Evolutionary conservation across 2,329 filamentous ascomycete genomes (phyloP), one percentile per base, ranked within the genome.

Genomic region (Fusarium sp.): DNA sequence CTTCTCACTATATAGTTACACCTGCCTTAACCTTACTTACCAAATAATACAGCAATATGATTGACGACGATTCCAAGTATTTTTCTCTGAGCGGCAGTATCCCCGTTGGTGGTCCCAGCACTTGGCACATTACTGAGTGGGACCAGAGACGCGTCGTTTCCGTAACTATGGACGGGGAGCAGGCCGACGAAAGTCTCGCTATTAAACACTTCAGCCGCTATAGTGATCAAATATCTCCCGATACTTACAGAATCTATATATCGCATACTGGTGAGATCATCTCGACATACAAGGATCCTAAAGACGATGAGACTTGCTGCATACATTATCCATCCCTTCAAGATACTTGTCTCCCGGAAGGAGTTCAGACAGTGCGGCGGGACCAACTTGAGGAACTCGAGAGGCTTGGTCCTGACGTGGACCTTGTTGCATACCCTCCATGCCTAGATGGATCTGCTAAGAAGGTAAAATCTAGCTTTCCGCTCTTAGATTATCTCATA

Each of bases 81-180:
- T 55, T 58, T 3, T 13, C 6, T 1, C 4, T 21, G 3, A 70
- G 53, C 11, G 57, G 58, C 13, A 53, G 47, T 14, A 49, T 62
- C 21, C 54, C 39, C 10, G 6, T 58, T 10, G 67, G 71, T 13
- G 73, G 74, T 5, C 73, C 72, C 58, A 76, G 67, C 39, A 74
- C 70, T 7, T 75, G 71, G 70, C 51, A 77, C 15, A 53, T 76
- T 9, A 41, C 39, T 11, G 69, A 76, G 36, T 77, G 68, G 72
- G 76, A 77, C 20, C 71, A 71, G 51, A 58, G 74, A 54, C 67
- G 71, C 1, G 45, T 74, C 4, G 50, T 77, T 67, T 70, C 72
- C 2, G 72, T 77, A 4, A 74, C 70, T 1, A 75, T 76, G 72
- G 68, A 76, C 23, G 70, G 56, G 2, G 73, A 73, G 41, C 72